Base-by-base conservation (phyloP, 495 filamentous ascomycete species). In the Podospora australis region DNA sequence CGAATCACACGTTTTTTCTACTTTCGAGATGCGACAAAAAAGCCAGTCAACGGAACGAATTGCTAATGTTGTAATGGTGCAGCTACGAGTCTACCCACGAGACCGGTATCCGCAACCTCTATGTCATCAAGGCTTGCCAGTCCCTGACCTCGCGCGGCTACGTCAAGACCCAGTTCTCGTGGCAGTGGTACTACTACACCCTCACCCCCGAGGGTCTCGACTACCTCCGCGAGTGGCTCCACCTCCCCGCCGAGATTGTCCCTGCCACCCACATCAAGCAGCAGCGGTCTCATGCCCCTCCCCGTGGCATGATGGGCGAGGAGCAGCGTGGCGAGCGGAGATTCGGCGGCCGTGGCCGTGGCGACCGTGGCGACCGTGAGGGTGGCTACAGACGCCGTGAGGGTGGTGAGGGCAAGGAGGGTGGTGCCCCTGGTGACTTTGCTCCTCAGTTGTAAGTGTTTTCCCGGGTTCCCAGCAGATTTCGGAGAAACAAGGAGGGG, bases 141-240 rank as follows among this genome's bases (percentile, higher is more conserved):
- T 98, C 92, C 52, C 81, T 98, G 64, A 90, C 82, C 78, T 97
- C 92, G 64, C 89, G 91, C 70, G 90, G 90, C 69, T 98, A 83
- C 73, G 80, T 98, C 75, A 97, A 97, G 86, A 98, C 92, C 59
- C 92, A 90, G 72, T 98, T 98, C 86, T 95, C 89, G 53, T 98
- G 92, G 92, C 92, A 98, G 79, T 97, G 90, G 84, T 98, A 96
- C 83, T 98, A 98, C 86, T 98, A 98, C 84, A 98, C 94, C 72
- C 84, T 98, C 69, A 98, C 92, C 70, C 89, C 90, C 62, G 91
- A 96, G 65, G 92, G 92, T 78, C 90, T 98, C 68, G 91, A 96
- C 81, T 98, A 97, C 82, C 90, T 98, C 70, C 94, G 92, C 61
- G 92, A 98, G 80, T 98, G 92, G 92, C 91, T 97, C 57, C 92